Evolutionary conservation across 202 grass and related monocot genomes (phyloP).

Genomic region (Bolboschoenoplectus hybrid): DNA sequence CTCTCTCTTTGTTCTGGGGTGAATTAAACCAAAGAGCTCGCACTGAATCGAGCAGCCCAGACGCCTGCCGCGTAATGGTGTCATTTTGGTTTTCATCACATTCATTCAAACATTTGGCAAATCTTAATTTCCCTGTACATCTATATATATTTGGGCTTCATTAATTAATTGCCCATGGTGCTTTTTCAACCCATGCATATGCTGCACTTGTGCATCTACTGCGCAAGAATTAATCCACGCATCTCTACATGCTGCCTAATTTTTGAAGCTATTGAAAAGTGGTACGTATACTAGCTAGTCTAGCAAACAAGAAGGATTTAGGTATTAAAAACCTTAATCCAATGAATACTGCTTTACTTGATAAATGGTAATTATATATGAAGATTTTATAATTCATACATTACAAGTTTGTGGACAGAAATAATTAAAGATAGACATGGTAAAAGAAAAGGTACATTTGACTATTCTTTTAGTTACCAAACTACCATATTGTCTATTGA

Average conservation of each 20-base stretch:
- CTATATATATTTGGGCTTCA: neutral
- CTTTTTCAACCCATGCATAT: slow-evolving; percentile 2
- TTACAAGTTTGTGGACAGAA: no score
- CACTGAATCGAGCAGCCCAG: slow-evolving; percentile 16
- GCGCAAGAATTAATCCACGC: neutral
- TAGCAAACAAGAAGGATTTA: no score
- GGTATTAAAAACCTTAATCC: no score
- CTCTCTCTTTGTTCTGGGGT: neutral
- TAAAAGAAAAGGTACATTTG: no score
- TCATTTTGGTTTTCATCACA: slow-evolving; percentile 10
- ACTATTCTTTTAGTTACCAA: no score
- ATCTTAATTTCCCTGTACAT: neutral
- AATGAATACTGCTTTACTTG: no score
- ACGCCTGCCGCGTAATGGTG: neutral
- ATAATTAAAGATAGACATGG: no score
- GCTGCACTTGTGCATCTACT: neutral
- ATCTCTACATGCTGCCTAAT: neutral
- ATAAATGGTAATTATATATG: no score
- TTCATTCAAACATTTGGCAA: neutral
- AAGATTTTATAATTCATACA: no score
- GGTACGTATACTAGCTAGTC: no score
- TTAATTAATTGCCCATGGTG: neutral
- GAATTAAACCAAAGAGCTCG: neutral
- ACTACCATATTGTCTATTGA: no score
- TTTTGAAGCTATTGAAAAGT: neutral